Base-by-base conservation (phyloP, 192 early-diverging fungal species). In the Geosiphon pyriformis region DNA sequence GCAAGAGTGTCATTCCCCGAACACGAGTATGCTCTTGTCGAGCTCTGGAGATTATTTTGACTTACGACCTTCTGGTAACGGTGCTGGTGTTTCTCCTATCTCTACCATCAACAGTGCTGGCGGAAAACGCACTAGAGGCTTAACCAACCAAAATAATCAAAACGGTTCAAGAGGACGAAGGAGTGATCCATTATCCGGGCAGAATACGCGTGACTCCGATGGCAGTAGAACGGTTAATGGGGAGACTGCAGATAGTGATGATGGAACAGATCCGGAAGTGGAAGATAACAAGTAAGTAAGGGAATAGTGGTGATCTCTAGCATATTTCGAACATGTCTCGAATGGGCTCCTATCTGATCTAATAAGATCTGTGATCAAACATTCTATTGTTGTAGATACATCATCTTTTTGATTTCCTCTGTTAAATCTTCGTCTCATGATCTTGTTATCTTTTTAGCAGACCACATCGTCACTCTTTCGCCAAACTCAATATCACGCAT, bases 231-330 rank as follows among this genome's bases (percentile, higher is more conserved):
- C 70, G 59, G 18, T 46, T 61, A 58, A 71, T 65, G 48, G 69
- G 61, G 70, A 71, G 47, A 76, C 71, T 47, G 63, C 74, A 25
- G 84, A 90, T 33, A 84, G 83, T 58, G 85, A 87, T 59, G 82
- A 84, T 53, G 84, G 80, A 31, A 88, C 83, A 35, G 80, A 86
- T 50, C 58, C 85, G 6, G 87, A 88, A 33, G 84, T 82, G 34
- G 84, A 87, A 47, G 87, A 87, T 27, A 82, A 57, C 55, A 32
- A 62, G 76, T 78, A 75, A 54, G 71, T 33, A 46, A 57, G 31
- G 1, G 15, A 25, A 17, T 17, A 29, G 29, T 31, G 8, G 8
- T 18, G 2, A 31, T 30, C 30, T 29, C n/a, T 17, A 18, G n/a
- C n/a, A 0, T 6, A 6, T 52, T 25, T 52, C 4, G 11, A 22